A percentile compares a stretch with the other conserved stretches of the same genome.
Evolutionary conservation across 2,329 filamentous ascomycete genomes (phyloP).

Genomic region (Cladosporium sp.): DNA sequence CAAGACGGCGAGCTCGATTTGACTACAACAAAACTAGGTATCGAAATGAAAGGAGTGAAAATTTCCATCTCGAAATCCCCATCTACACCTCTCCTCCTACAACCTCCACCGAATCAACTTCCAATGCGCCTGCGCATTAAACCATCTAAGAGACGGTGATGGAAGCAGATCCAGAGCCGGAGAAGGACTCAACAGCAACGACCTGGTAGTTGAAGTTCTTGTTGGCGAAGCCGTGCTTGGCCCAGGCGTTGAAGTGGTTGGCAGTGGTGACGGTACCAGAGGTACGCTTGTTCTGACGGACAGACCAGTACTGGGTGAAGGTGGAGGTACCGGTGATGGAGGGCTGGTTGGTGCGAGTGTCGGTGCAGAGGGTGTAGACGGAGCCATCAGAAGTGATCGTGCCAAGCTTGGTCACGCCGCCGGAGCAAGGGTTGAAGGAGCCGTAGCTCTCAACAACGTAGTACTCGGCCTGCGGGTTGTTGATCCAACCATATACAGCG

Average conservation of each 20-base stretch:
- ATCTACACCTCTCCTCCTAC: constrained; percentile 14
- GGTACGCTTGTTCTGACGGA: constrained; percentile 40
- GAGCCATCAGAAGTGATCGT: constrained; percentile 42
- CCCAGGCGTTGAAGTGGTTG: constrained; percentile 28
- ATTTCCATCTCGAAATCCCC: not conserved
- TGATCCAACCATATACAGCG: constrained; percentile 59
- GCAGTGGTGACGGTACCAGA: constrained; percentile 27
- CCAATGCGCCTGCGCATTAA: constrained; percentile 33
- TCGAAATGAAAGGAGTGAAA: not conserved
- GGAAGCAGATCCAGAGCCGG: constrained; percentile 27
- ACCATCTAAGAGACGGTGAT: constrained; percentile 27
- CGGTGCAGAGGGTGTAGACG: constrained; percentile 44
- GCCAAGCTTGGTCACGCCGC: constrained; percentile 32
- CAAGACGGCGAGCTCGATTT: not conserved
- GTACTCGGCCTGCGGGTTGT: constrained; percentile 52
- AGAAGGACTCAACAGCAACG: constrained; percentile 31
- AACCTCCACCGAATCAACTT: constrained; percentile 35
- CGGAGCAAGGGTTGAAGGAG: constrained; percentile 42
- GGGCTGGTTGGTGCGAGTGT: constrained; percentile 40
- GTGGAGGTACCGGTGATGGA: constrained; percentile 45
- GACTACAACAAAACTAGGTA: not conserved
- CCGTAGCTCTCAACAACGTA: constrained; percentile 59
- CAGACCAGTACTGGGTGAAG: constrained; percentile 48
- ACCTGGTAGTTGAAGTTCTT: constrained; percentile 34
- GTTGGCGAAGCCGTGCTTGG: constrained; percentile 28